phyloP scores from a whole-genome alignment of 345 rosid species.

The Eucalyptus marginata region DNA sequence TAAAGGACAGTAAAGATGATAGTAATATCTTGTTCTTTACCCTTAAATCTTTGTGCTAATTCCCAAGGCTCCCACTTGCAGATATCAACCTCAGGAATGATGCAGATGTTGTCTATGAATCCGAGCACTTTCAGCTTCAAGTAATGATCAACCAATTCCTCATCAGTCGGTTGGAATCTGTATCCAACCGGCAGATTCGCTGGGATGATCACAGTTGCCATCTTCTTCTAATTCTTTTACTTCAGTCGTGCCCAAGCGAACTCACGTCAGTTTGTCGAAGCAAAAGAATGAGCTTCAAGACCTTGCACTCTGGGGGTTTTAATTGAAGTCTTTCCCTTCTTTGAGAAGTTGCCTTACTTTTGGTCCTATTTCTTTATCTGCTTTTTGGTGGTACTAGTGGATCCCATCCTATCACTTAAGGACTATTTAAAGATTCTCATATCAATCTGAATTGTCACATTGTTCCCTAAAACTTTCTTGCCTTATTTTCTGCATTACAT shows the following conservation, averaged over 20 bases:
- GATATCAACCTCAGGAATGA: background rate
- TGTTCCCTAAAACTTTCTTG: background rate
- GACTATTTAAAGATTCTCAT: background rate
- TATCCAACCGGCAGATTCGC: background rate
- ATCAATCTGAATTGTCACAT: background rate
- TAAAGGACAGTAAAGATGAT: background rate
- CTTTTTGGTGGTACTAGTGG: background rate
- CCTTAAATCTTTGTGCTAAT: background rate
- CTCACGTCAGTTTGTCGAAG: background rate
- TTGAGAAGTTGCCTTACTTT: background rate
- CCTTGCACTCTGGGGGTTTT: background rate
- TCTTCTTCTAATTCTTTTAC: background rate
- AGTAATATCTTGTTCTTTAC: background rate
- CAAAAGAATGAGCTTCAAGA: background rate
- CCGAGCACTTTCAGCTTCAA: background rate
- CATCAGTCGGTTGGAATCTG: background rate
- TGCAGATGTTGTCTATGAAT: background rate
- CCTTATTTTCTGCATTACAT: background rate
- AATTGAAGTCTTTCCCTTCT: background rate
- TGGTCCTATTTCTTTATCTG: background rate
- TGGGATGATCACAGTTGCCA: background rate
- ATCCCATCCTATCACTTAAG: background rate
- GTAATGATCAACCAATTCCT: background rate
- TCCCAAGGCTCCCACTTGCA: background rate
- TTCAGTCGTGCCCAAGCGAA: background rate